These are phyloP conservation scores for Phylloporus scabripes DNA, from an alignment of 768 basidiomycete species.

Conservation along the genomic window DNA sequence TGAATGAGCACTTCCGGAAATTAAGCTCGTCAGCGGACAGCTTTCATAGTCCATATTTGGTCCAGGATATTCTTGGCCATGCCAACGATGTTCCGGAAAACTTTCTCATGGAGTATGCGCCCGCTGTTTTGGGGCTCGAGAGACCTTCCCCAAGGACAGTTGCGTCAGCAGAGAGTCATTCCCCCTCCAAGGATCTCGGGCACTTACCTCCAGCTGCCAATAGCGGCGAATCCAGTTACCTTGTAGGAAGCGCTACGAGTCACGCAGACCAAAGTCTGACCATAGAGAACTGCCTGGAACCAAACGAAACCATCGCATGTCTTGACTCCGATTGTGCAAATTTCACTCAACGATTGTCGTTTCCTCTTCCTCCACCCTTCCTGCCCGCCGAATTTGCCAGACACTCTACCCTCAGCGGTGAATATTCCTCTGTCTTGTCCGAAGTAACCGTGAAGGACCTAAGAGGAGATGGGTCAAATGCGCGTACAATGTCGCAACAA, in stretches of 20 bases:
- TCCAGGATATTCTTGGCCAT: not conserved
- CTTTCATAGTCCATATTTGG: not conserved
- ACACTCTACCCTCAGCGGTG: not conserved
- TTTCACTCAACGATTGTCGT: constrained; percentile 13
- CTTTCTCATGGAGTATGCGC: not conserved
- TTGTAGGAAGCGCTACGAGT: not conserved
- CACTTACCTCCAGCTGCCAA: not conserved
- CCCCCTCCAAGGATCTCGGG: not conserved
- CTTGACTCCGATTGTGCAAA: not conserved
- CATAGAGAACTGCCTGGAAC: not conserved
- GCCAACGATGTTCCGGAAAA: not conserved
- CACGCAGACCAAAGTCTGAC: not conserved
- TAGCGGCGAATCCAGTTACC: not conserved
- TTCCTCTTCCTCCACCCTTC: constrained; percentile 17
- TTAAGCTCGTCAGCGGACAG: not conserved
- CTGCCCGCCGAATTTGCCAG: constrained; percentile 3
- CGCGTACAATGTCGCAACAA: not conserved
- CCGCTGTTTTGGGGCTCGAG: not conserved
- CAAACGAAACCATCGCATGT: not conserved
- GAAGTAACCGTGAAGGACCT: not conserved
- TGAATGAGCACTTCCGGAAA: not conserved
- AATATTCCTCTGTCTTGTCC: not conserved
- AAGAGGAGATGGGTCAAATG: not conserved
- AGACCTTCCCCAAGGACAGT: not conserved
- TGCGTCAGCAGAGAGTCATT: not conserved